phyloP scores from a whole-genome alignment of 164 flowering plant species.

The Kalanchoe fedtschenkoi region DNA sequence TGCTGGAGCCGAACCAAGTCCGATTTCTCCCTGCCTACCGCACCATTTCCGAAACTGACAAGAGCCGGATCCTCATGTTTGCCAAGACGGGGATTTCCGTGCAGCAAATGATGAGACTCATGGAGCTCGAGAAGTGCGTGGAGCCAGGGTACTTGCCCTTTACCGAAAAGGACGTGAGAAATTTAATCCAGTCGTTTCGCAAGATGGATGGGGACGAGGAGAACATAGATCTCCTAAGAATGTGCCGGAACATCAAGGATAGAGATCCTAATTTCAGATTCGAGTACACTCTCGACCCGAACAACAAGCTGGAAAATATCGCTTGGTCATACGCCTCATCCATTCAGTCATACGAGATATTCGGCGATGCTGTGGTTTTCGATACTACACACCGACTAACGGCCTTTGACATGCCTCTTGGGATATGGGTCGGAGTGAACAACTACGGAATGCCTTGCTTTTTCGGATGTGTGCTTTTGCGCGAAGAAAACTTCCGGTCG shows the following conservation, averaged over 20 bases:
- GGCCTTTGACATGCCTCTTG: slow-evolving; percentile 91
- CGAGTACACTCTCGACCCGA: slow-evolving; percentile 56
- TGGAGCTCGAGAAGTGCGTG: slow-evolving; percentile 91
- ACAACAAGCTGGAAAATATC: slow-evolving; percentile 64
- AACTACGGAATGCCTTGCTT: slow-evolving; percentile 96
- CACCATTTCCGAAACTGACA: slow-evolving; percentile 75
- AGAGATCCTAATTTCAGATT: slow-evolving; percentile 67
- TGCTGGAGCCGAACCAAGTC: slow-evolving; percentile 78
- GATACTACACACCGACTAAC: slow-evolving; percentile 86
- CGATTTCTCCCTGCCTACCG: slow-evolving; percentile 93
- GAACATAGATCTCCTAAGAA: slow-evolving; percentile 56
- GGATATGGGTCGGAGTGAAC: slow-evolving; percentile 90
- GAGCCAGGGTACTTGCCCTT: slow-evolving; percentile 92
- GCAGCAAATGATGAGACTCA: slow-evolving; percentile 89
- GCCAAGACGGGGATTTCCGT: slow-evolving; percentile 92
- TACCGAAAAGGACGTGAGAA: slow-evolving; percentile 90
- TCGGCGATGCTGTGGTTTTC: slow-evolving; percentile 89
- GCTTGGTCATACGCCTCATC: slow-evolving; percentile 94
- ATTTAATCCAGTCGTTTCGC: slow-evolving; percentile 70
- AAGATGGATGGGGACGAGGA: slow-evolving; percentile 75
- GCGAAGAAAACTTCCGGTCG: slow-evolving; percentile 63
- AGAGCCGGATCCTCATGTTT: slow-evolving; percentile 71
- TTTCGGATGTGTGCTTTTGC: slow-evolving; percentile 77
- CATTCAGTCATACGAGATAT: slow-evolving; percentile 60
- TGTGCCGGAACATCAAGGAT: slow-evolving; percentile 79